Percentiles rank a stretch among this genome's conserved stretches.
Conservation (phyloP, 805 yeast species). For the Tetrapisispora nanseiensis region DNA sequence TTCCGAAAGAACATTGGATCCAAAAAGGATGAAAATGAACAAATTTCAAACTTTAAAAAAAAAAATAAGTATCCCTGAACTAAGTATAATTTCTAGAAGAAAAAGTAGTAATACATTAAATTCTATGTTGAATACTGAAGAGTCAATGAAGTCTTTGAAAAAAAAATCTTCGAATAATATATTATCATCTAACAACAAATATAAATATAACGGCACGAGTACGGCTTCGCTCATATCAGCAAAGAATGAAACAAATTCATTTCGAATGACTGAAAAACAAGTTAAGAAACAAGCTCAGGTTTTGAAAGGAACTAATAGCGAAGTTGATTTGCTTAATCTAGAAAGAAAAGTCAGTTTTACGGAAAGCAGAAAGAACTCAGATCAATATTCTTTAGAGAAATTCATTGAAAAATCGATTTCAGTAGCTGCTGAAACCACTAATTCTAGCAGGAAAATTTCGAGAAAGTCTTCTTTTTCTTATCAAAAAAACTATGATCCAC, state of each 20-base stretch:
- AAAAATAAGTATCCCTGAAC: constrained; percentile 3
- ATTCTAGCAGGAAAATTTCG: background rate
- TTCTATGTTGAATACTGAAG: background rate
- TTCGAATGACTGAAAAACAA: too few relatives aligned
- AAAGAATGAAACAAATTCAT: too few relatives aligned
- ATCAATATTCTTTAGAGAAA: background rate
- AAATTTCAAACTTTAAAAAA: constrained; percentile 1
- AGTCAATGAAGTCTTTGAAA: background rate
- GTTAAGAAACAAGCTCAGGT: background rate
- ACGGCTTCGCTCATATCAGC: too few relatives aligned
- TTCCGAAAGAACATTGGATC: background rate
- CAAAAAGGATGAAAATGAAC: background rate
- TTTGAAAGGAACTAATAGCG: background rate
- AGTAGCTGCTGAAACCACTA: background rate
- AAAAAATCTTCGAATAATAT: background rate
- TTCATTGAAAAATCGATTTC: background rate
- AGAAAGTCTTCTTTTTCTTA: background rate
- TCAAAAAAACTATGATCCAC: background rate
- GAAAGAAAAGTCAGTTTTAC: background rate
- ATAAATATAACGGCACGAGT: background rate
- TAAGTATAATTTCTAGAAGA: background rate
- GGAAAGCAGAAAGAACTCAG: background rate
- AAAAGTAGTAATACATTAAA: background rate
- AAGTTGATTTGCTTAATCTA: background rate
- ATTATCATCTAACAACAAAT: background rate